These are phyloP conservation scores for Schizosaccharomyces versatilis DNA, from an alignment of 1,139 yeast species.

Conservation along the genomic window DNA sequence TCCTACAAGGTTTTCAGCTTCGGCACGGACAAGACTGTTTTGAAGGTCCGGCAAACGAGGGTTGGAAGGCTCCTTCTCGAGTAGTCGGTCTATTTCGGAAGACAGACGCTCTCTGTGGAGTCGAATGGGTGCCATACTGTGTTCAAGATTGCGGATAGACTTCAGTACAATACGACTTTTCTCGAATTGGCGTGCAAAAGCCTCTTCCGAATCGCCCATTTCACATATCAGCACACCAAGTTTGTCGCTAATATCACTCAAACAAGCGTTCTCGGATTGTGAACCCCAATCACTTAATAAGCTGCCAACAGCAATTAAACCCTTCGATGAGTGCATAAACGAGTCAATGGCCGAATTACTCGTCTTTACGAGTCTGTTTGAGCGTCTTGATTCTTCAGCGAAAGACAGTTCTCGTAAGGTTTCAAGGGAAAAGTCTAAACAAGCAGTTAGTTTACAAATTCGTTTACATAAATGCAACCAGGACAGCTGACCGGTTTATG, in stretches of 20 bases:
- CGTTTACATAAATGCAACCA: too few relatives aligned
- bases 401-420: neutral
- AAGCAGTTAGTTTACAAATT: too few relatives aligned
- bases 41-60: constrained; percentile 63
- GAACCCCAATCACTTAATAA: constrained; percentile 39
- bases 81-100: constrained; percentile 60
- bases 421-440: neutral
- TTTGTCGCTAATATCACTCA: constrained; percentile 66
- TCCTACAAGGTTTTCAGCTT: constrained; percentile 74
- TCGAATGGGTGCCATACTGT: constrained; percentile 69
- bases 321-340: neutral
- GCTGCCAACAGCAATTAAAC: neutral
- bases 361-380: neutral
- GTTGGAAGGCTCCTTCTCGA: constrained; percentile 67
- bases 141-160: constrained; percentile 64
- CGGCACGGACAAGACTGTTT: constrained; percentile 76
- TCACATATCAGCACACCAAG: constrained; percentile 64
- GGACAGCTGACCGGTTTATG: too few relatives aligned
- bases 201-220: constrained; percentile 72
- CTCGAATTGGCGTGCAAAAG: constrained; percentile 66
- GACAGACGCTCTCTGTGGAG: constrained; percentile 72
- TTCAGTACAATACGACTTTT: constrained; percentile 67
- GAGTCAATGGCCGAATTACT: neutral
- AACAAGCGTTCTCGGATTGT: constrained; percentile 53
- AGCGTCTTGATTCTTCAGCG: neutral